These are phyloP conservation scores for Juglanconis oblonga DNA, from an alignment of 2,329 filamentous ascomycete genomes.

Conservation along the genomic window DNA sequence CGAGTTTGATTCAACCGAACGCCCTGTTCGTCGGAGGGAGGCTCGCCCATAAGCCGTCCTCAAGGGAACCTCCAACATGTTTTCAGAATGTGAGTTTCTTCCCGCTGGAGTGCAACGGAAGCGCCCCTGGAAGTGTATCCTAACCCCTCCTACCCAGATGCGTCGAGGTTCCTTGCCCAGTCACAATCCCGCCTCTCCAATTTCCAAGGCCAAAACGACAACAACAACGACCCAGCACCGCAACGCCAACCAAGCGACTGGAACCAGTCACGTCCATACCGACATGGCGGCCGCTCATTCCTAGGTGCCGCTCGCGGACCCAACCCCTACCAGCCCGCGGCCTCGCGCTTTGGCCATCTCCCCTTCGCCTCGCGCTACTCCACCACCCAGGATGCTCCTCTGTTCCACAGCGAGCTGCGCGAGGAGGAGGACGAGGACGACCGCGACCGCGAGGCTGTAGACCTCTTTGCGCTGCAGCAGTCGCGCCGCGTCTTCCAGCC, in stretches of 20 bases:
- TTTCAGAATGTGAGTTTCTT: slow-evolving; percentile 78
- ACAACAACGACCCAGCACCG: slow-evolving; percentile 35
- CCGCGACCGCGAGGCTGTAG: slow-evolving; percentile 86
- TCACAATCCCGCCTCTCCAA: slow-evolving; percentile 85
- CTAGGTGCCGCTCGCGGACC: slow-evolving; percentile 41
- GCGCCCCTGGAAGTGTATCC: background rate
- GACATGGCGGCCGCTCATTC: slow-evolving; percentile 39
- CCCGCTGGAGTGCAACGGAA: background rate
- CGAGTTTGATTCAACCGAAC: background rate
- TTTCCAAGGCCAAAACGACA: slow-evolving; percentile 58
- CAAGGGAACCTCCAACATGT: slow-evolving; percentile 52
- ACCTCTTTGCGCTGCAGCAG: slow-evolving; percentile 86
- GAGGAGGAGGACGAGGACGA: slow-evolving; percentile 94
- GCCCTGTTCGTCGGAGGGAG: background rate
- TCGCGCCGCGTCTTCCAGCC: slow-evolving; percentile 86
- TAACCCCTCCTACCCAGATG: slow-evolving; percentile 59
- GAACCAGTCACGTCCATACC: slow-evolving; percentile 29
- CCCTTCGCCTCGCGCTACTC: slow-evolving; percentile 77
- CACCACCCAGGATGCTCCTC: slow-evolving; percentile 72
- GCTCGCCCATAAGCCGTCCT: slow-evolving; percentile 10
- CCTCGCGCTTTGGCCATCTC: slow-evolving; percentile 68
- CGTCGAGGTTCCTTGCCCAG: slow-evolving; percentile 92
- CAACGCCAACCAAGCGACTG: slow-evolving; percentile 34
- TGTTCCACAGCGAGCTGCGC: slow-evolving; percentile 93
- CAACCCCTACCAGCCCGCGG: slow-evolving; percentile 75